Evolutionary conservation across 1,139 yeast species (phyloP), one percentile per base, ranked within the genome.

Genomic region (Suhomyces taliae): DNA sequence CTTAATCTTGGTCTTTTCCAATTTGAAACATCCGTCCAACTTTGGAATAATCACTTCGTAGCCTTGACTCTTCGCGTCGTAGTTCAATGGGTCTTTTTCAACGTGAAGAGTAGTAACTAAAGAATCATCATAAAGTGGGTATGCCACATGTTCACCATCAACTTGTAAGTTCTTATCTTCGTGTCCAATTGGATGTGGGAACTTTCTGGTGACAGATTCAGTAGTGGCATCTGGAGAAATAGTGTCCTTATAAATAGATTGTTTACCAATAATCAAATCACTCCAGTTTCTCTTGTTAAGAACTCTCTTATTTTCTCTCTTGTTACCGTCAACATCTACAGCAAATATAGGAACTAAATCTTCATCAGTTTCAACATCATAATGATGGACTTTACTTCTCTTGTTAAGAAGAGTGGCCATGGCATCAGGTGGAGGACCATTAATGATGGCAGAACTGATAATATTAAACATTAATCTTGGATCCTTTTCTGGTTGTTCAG

Each of bases 351-450:
- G 87, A 26, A 90, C 81, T 65, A 87, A 78, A 57, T 90, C 96
- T 64, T 91, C 98, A 53, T 83, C 87, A 3, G 93, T 83, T 43
- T 74, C 65, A 36, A 61, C 62, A 57, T 79, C 85, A 55, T 82
- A 85, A 53, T 78, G 83, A 64, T 90, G 97, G 36, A 82, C 70
- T 46, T 78, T 79, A 41, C 89, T 79, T 58, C 96, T 76, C 56
- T 76, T 81, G 64, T 85, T 79, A 44, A 81, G 66, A 55, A 90
- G 72, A 9, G 73, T 70, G 0, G 96, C 95, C 86, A 91, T 86
- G 12, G 85, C 83, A 61, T 83, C 81, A 1, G 97, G 96, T 2
- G 98, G 98, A 10, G 99, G 97, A 0, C 95, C 84, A 65, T 91
- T 91, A 39, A 87, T 83, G 50, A 91, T 90, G 3, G 98, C 98